Conservation (phyloP, 2,329 filamentous ascomycete species). For the Aspergillus udagawae region DNA sequence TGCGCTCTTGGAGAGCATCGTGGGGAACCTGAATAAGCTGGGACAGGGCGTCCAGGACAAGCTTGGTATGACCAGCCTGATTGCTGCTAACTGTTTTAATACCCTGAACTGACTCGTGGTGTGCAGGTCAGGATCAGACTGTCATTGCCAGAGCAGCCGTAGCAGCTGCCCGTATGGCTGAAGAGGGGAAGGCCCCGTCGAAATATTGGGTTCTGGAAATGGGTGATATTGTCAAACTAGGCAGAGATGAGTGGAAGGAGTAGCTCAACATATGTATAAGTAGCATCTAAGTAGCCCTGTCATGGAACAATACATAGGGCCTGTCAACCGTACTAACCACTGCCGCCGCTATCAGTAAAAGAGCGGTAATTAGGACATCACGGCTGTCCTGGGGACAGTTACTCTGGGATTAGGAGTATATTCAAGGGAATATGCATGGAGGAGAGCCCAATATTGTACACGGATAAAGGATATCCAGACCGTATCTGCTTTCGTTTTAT, state of each 20-base stretch:
- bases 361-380: no score
- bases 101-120: neutral
- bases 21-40: constrained; percentile 19
- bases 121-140: constrained; percentile 24
- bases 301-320: no score
- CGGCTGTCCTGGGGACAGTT: neutral
- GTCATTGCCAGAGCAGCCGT: constrained; percentile 27
- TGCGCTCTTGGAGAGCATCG: constrained; percentile 17
- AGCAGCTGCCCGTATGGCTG: constrained; percentile 20
- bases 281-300: no score
- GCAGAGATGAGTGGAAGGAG: constrained; percentile 24
- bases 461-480: no score
- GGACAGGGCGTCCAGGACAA: constrained; percentile 24
- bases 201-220: constrained; percentile 28
- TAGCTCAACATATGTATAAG: no score
- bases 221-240: constrained; percentile 27
- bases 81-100: neutral
- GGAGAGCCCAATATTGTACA: no score
- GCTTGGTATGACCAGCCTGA: constrained; percentile 19
- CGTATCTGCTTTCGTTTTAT: no score
- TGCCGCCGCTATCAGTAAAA: no score
- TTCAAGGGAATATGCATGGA: no score
- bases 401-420: no score
- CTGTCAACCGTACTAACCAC: no score
- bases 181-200: constrained; percentile 25